Percentiles rank a stretch among this genome's conserved stretches.
These are phyloP conservation scores for Grosmannia serpens DNA, from an alignment of 2,329 filamentous ascomycete species.

Conservation along the genomic window DNA sequence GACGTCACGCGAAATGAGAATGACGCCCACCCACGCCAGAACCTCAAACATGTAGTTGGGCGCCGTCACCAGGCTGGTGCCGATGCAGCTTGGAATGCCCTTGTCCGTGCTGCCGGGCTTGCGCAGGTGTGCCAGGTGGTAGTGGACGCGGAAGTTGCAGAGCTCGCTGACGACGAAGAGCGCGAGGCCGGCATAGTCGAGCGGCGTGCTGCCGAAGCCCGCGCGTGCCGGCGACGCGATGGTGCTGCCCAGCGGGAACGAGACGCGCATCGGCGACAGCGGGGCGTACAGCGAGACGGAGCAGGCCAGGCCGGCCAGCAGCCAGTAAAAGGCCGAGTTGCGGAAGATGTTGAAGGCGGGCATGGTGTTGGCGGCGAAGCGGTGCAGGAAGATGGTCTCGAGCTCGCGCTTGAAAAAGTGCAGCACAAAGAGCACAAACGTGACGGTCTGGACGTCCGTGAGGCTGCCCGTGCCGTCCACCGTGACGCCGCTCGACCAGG, in stretches of 20 bases:
- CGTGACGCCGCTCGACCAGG: constrained; percentile 15
- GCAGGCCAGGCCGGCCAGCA: constrained; percentile 66
- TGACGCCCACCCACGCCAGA: constrained; percentile 74
- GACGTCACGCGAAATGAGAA: constrained; percentile 68
- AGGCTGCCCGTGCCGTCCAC: constrained; percentile 25
- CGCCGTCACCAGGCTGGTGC: constrained; percentile 80
- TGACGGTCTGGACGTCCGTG: constrained; percentile 57
- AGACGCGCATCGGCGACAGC: constrained; percentile 43
- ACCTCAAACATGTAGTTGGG: constrained; percentile 97
- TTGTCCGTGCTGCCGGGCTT: constrained; percentile 71
- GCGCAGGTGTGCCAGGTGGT: constrained; percentile 66
- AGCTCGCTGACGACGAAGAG: constrained; percentile 70
- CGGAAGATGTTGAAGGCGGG: constrained; percentile 83
- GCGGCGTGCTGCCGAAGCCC: constrained; percentile 13
- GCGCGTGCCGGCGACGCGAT: constrained; percentile 11
- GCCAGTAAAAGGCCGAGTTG: constrained; percentile 93
- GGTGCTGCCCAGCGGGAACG: constrained; percentile 1
- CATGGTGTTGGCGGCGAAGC: constrained; percentile 93
- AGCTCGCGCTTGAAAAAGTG: constrained; percentile 95
- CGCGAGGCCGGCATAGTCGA: constrained; percentile 57
- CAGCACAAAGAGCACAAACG: constrained; percentile 59
- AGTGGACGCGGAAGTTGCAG: constrained; percentile 69
- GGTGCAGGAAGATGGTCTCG: constrained; percentile 89
- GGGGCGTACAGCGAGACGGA: constrained; percentile 80
- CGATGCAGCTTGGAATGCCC: constrained; percentile 76